These are phyloP conservation scores for Endoconidiophora polonica DNA, from an alignment of 2,329 filamentous ascomycete species.

Conservation along the genomic window DNA sequence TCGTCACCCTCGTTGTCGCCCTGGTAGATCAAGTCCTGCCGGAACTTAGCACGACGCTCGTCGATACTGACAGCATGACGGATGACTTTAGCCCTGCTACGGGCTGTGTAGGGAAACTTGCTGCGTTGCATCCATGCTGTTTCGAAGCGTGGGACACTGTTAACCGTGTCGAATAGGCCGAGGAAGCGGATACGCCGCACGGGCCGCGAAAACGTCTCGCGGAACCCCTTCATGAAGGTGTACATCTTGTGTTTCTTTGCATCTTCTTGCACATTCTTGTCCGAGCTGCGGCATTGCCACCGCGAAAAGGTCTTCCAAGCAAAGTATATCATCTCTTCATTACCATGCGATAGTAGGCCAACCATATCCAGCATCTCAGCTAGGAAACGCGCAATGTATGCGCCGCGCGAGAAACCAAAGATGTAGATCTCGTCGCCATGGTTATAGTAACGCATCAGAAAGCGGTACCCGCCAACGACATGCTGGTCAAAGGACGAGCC, in stretches of 20 bases:
- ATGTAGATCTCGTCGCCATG: conserved; percentile 51
- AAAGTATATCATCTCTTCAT: conserved; percentile 72
- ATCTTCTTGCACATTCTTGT: conserved; percentile 26
- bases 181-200: conserved; percentile 59
- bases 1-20: not conserved
- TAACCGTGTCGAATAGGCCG: conserved; percentile 69
- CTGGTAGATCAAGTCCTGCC: conserved; percentile 52
- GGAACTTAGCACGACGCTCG: conserved; percentile 54
- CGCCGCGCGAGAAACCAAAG: conserved; percentile 57
- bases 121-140: conserved; percentile 60
- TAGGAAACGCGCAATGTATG: conserved; percentile 58
- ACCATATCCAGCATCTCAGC: conserved; percentile 77
- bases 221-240: conserved; percentile 60
- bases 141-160: conserved; percentile 64
- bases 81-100: conserved; percentile 42
- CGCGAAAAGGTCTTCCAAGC: conserved; percentile 69
- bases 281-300: conserved; percentile 45
- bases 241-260: conserved; percentile 42
- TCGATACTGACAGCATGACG: conserved; percentile 56
- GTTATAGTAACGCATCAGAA: conserved; percentile 58
- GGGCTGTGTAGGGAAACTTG: conserved; percentile 54
- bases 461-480: conserved; percentile 68
- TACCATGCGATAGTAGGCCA: conserved; percentile 62
- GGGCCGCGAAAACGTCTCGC: conserved; percentile 64
- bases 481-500: conserved; percentile 69